Evolutionary conservation across 257 asterid genomes (phyloP), one percentile per base, ranked within the genome.

Genomic region (Plantago ovata): DNA sequence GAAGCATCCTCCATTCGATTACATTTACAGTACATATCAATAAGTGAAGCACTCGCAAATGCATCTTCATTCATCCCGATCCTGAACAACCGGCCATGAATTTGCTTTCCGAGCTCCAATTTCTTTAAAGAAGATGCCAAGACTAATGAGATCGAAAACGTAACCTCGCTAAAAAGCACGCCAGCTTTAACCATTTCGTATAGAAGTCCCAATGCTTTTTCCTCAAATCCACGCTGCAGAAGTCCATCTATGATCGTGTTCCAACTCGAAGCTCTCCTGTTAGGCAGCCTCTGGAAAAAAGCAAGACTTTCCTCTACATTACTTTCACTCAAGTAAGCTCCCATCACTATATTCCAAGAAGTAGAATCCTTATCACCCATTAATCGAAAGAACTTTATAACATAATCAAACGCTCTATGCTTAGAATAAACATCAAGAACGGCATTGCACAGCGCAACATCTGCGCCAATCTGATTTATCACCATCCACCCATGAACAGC

Each of bases 331-430:
- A 82, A 40, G 20, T 68, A 62, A n/a, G 80, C 78, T 20, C 79
- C 79, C 85, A 87, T 71, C 77, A 75, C 81, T 73, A 87, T 82
- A 60, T 87, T 87, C 95, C 96, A 87, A 13, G 96, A 85, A 56
- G 77, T 70, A 0, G 67, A 56, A 63, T 83, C 76, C 72, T 56
- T 87, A 42, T 36, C 73, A 41, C 24, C 74, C 93, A 82, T 85
- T 62, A 18, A 58, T 15, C 68, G 75, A 45, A 87, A 85, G 14
- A 82, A 68, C 49, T 73, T 64, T 6, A 63, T 62, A 38, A 74
- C 83, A 64, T 73, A 77, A 67, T 63, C 72, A 50, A 56, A 72
- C 50, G 49, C 58, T 18, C 76, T 75, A 57, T 66, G 72, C 62
- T 84, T 87, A 13, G 72, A 78, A 69, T 85, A 87, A 67, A 84